Percentiles rank a stretch among this genome's conserved stretches.
phyloP scores from a whole-genome alignment of 768 basidiomycete genomes.

The Lepiota venenata region DNA sequence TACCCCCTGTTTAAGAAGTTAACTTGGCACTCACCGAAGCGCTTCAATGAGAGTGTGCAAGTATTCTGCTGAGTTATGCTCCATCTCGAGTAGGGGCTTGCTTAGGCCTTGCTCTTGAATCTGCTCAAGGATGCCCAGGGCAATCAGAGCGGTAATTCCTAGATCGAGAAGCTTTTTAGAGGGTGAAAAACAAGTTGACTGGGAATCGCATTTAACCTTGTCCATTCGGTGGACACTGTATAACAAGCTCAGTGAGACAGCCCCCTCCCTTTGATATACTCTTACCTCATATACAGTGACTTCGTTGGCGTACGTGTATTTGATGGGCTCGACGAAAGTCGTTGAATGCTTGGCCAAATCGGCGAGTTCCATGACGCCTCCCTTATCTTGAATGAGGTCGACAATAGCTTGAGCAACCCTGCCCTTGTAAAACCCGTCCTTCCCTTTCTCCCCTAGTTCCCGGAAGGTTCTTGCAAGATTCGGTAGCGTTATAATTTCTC shows the following conservation, averaged over 20 bases:
- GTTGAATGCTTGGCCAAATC: conserved; percentile 86
- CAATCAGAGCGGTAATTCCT: conserved; percentile 90
- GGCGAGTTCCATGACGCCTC: conserved; percentile 92
- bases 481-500: conserved; percentile 79
- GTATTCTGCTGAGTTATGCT: conserved; percentile 90
- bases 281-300: conserved; percentile 88
- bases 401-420: conserved; percentile 87
- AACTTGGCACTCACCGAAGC: conserved; percentile 50
- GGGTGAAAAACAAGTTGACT: not conserved
- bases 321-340: conserved; percentile 84
- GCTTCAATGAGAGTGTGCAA: conserved; percentile 86
- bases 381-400: conserved; percentile 77
- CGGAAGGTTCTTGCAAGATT: conserved; percentile 84
- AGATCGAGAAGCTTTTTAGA: not conserved
- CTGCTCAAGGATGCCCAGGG: conserved; percentile 88
- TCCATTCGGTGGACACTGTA: conserved; percentile 91
- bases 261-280: not conserved
- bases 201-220: conserved; percentile 54
- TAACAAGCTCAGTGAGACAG: conserved; percentile 5
- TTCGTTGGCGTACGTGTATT: conserved; percentile 81
- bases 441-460: conserved; percentile 75
- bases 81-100: conserved; percentile 69
- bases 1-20: not conserved
- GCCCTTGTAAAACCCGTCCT: conserved; percentile 93
- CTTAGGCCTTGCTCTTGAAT: conserved; percentile 74